Base-by-base conservation (phyloP, 2,329 filamentous ascomycete genomes). In the Daldinia sp. region DNA sequence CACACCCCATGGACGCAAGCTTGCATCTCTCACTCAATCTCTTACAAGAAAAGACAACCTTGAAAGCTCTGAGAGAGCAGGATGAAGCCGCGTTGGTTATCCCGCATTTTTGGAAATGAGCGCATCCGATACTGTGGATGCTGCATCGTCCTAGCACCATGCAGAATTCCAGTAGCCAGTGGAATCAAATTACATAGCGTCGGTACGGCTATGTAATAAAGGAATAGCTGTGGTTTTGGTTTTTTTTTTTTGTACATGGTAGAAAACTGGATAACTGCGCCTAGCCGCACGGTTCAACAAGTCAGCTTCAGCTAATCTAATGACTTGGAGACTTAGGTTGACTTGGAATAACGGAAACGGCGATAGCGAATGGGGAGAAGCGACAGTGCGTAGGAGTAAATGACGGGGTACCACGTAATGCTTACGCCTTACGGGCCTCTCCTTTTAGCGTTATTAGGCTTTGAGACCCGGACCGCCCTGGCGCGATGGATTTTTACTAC, bases 61-160 rank as follows among this genome's bases (percentile, higher is more conserved):
- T 57, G 50, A 57, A 15, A 48, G 53, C 35, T 51, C 4, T 33
- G 26, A 50, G 30, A 33, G 9, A 33, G 7, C 23, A 6, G 18
- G 28, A 30, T 23, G 37, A 42, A 33, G 57, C 20, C 58, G 35
- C 46, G 60, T 60, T 63, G 46, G 58, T 50, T 54, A 69, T 67
- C 61, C 57, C 61, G 58, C 60, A 67, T 63, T 61, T 57, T 20
- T 68, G 55, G 64, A 65, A 67, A 71, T 64, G 59, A 67, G 55
- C 54, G 61, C 67, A 65, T 71, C 69, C 69, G 67, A 67, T 60
- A 60, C 57, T 69, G 62, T 70, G 64, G 64, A 72, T 68, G 64
- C 62, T 48, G 63, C 67, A 63, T 67, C 63, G 66, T 71, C 59
- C 68, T 48, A 69, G 60, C 59, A 66, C 44, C 60, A 66, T 69